Conservation (phyloP, 2,329 filamentous ascomycete species). For the Colletotrichum tofieldiae region DNA sequence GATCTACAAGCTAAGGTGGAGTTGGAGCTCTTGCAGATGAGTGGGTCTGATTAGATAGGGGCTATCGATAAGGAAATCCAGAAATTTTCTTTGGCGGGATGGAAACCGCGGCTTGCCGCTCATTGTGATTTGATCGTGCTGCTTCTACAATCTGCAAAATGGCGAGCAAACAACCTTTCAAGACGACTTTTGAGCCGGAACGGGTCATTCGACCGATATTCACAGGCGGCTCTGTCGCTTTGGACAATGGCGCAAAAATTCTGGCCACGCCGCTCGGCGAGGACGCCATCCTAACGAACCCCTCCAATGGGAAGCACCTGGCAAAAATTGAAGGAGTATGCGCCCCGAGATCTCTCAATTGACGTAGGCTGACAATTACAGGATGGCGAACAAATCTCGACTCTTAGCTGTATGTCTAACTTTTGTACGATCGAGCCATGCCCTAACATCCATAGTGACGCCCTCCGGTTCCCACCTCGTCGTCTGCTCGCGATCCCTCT, state of each 20-base stretch:
- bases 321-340: slow-evolving; percentile 88
- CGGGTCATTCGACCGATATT: slow-evolving; percentile 93
- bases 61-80: slow-evolving; percentile 35
- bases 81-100: slow-evolving; percentile 23
- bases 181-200: slow-evolving; percentile 90
- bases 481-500: slow-evolving; percentile 93
- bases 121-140: slow-evolving; percentile 20
- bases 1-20: slow-evolving; percentile 23
- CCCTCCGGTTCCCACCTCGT: slow-evolving; percentile 91
- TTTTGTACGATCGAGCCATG: background rate
- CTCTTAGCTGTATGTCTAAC: slow-evolving; percentile 50
- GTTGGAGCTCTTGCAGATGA: slow-evolving; percentile 7
- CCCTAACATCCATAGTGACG: slow-evolving; percentile 73
- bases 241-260: slow-evolving; percentile 86
- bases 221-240: slow-evolving; percentile 88
- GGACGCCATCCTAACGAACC: slow-evolving; percentile 89
- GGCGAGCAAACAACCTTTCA: slow-evolving; percentile 76
- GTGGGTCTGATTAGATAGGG: slow-evolving; percentile 35
- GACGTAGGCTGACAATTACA: slow-evolving; percentile 53
- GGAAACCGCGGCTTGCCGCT: slow-evolving; percentile 23
- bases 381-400: slow-evolving; percentile 87
- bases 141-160: slow-evolving; percentile 55
- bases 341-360: slow-evolving; percentile 35
- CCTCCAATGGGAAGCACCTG: slow-evolving; percentile 86
- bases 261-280: slow-evolving; percentile 93